Evolutionary conservation across 2,329 filamentous ascomycete genomes (phyloP).

Genomic region (Pseudogymnoascus sp.): DNA sequence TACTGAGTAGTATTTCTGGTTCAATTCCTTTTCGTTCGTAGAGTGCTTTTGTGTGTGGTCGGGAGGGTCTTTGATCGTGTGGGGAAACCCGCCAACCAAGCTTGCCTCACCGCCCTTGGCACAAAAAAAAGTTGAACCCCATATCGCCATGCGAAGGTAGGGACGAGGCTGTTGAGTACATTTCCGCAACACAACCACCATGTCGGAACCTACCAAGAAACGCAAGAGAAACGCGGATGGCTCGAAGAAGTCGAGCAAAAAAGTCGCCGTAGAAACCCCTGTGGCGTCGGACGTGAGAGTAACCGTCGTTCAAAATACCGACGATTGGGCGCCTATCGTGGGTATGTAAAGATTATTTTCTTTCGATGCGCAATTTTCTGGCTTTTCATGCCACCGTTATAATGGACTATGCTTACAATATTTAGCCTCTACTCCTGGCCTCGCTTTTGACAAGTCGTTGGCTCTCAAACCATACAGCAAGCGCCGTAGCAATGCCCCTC

Average conservation of each 20-base stretch:
- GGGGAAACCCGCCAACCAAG: not conserved
- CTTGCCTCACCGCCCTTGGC: slow-evolving; percentile 8
- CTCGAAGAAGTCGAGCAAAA: slow-evolving; percentile 39
- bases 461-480: slow-evolving; percentile 27
- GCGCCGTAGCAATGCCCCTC: slow-evolving; percentile 20
- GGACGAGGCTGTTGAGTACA: slow-evolving; percentile 4
- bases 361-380: not conserved
- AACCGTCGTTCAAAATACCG: slow-evolving; percentile 37
- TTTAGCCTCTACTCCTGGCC: slow-evolving; percentile 28
- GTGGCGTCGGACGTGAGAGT: slow-evolving; percentile 35
- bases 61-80: not conserved
- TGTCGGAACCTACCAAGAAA: slow-evolving; percentile 33
- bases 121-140: slow-evolving; percentile 11
- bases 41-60: not conserved
- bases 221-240: slow-evolving; percentile 42
- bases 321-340: slow-evolving; percentile 44
- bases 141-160: not conserved
- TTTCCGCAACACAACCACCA: slow-evolving; percentile 14
- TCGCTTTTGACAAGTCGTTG: slow-evolving; percentile 27
- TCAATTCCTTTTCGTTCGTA: not conserved
- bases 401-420: slow-evolving; percentile 8
- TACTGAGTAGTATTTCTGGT: not conserved
- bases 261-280: slow-evolving; percentile 40
- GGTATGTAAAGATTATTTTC: slow-evolving; percentile 32
- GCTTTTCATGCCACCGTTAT: not conserved